Base-by-base conservation (phyloP, 2,329 filamentous ascomycete genomes). In the Triangularia verruculosa region DNA sequence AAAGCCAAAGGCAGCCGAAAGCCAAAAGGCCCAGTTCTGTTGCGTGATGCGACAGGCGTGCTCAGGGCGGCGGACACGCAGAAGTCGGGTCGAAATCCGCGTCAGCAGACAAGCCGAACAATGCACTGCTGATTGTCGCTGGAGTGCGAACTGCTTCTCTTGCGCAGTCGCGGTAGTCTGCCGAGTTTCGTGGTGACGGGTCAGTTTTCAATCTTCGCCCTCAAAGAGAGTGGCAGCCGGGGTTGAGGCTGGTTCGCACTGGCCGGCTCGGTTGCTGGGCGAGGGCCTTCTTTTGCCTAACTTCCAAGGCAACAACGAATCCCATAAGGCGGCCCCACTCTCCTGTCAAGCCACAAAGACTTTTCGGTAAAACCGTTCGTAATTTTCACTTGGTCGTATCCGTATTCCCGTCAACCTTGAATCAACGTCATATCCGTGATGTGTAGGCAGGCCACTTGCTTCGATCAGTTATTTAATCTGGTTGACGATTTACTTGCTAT, bases 31-130 rank as follows among this genome's bases (percentile, higher is more conserved):
- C 22, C n/a, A 55, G 22, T n/a, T 30, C 43, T 13, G 55, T 8
- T 13, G 28, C 30, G 11, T 34, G 22, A 58, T 65, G 63, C 63
- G 63, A 65, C 63, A 53, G 56, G 63, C 63, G 56, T 52, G 15
- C 51, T 39, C 52, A 57, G 32, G 32, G 55, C 53, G 22, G 24
- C 22, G 55, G 24, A 25, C 30, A 30, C 55, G 34, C 28, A 59
- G 55, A 34, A 51, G 30, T 20, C 30, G 17, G 34, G 30, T 27
- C 30, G 12, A 22, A 17, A 51, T 11, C 28, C 54, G 55, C 47
- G 58, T 58, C 27, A 54, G 55, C n/a, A 59, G 25, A 11, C 20
- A n/a, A 6, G 22, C 20, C 11, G 39, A 52, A 59, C 57, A 59
- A 59, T 59, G 24, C 12, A 17, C 17, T 59, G 39, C 39, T 52